phyloP scores from a whole-genome alignment of 208 protist species.

The Porcisia deanei region DNA sequence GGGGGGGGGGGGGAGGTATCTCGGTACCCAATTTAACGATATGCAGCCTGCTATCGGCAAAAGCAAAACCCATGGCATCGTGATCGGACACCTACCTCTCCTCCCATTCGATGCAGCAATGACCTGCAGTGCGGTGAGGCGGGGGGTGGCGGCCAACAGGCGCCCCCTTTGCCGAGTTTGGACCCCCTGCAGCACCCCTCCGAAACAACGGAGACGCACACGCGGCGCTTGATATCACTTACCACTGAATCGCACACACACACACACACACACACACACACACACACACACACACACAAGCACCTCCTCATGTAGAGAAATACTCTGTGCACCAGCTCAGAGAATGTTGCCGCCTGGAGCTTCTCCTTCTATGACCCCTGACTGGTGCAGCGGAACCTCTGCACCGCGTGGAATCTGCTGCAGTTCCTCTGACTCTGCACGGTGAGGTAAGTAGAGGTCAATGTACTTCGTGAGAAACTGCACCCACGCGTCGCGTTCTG shows the following conservation, averaged over 20 bases:
- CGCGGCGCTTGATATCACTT: not conserved
- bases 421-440: slow-evolving; percentile 58
- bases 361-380: slow-evolving; percentile 62
- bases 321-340: slow-evolving; percentile 5
- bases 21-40: too few relatives aligned
- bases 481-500: slow-evolving; percentile 65
- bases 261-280: not conserved
- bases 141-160: not conserved
- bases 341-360: slow-evolving; percentile 50
- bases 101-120: not conserved
- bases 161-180: not conserved
- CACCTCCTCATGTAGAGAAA: not conserved
- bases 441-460: slow-evolving; percentile 55
- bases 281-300: not conserved
- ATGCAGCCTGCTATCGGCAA: too few relatives aligned
- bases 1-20: too few relatives aligned
- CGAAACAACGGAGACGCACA: not conserved
- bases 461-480: slow-evolving; percentile 68
- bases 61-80: too few relatives aligned
- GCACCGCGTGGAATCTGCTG: slow-evolving; percentile 41
- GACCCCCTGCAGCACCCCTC: too few relatives aligned
- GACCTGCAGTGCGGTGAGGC: not conserved
- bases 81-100: not conserved
- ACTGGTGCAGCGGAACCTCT: slow-evolving; percentile 39
- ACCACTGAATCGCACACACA: not conserved